Base-by-base conservation (phyloP, 2,329 filamentous ascomycete genomes). In the Penicillium italicum region DNA sequence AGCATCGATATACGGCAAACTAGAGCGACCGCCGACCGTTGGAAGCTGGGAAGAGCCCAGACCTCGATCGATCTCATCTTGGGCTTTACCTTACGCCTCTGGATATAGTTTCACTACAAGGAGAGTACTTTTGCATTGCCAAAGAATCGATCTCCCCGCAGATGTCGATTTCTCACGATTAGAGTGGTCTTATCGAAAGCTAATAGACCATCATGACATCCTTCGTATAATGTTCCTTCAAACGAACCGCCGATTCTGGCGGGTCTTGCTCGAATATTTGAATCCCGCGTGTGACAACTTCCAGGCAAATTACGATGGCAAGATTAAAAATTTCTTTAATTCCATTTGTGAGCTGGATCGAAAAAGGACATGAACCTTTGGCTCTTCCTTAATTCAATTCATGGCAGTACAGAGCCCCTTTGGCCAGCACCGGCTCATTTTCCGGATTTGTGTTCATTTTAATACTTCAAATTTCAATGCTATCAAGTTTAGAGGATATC, bases 21-120 rank as follows among this genome's bases (percentile, higher is more conserved):
- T 62, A 0, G 56, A 40, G 3, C 67, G 75, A 43, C 80, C 79
- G 0, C 67, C 59, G 37, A 74, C 74, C 5, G 64, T 74, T 0
- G 73, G 68, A 4, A 74, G 70, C 0, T 63, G 59, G 22, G 66
- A 55, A 1, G 48, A n/a, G 0, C 73, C 75, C 8, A 76, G 41
- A 4, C 77, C 73, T 2, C 58, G 62, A 53, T 78, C 75, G 20
- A 79, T 67, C 51, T 77, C 74, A 14, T 70, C 68, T 31, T 81
- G 76, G 0, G 77, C 78, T 58, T 81, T 82, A 0, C 74, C 74
- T 24, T 83, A 76, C 18, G 81, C 78, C 8, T 77, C 75, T 0
- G 77, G 78, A 31, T 78, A 79, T n/a, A 81, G 71, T 16, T 73
- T 76, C 66, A 83, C 83, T 0, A 80, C 81, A 0, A 84, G 72